Conservation (phyloP, 139 green algal genomes). For the Volvox africanus region DNA sequence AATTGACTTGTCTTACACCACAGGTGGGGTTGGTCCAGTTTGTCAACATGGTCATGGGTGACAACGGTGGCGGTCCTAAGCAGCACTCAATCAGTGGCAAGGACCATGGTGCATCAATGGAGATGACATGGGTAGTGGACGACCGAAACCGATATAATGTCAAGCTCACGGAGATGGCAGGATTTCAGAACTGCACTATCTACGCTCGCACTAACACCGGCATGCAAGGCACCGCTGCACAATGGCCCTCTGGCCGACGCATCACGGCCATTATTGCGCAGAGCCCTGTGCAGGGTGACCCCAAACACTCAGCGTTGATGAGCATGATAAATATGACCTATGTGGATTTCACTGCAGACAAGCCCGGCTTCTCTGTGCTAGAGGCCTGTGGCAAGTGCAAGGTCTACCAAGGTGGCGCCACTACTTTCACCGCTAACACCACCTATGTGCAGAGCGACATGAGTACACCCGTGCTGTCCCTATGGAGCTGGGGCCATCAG, state of each 20-base stretch:
- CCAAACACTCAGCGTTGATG: conserved; percentile 56
- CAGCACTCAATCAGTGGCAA: conserved; percentile 69
- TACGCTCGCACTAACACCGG: conserved; percentile 55
- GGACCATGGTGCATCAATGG: conserved; percentile 64
- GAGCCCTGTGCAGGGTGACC: conserved; percentile 33
- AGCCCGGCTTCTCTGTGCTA: conserved; percentile 52
- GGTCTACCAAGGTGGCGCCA: conserved; percentile 61
- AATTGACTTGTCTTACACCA: too few species aligned
- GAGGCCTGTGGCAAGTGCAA: conserved; percentile 63
- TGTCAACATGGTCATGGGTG: conserved; percentile 63
- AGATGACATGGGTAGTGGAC: conserved; percentile 66
- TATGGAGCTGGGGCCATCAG: conserved; percentile 62
- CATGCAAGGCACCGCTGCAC: conserved; percentile 39
- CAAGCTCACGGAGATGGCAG: conserved; percentile 52
- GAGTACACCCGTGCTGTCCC: conserved; percentile 8
- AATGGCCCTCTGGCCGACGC: conserved; percentile 45
- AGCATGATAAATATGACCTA: conserved; percentile 68
- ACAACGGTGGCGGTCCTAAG: conserved; percentile 67
- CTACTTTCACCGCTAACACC: conserved; percentile 50
- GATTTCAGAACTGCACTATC: conserved; percentile 57
- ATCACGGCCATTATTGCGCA: conserved; percentile 65
- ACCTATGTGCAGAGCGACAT: conserved; percentile 39
- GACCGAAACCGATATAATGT: conserved; percentile 54
- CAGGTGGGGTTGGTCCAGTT: conserved; percentile 61
- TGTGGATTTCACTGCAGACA: conserved; percentile 48